Percentiles rank a stretch among this genome's conserved stretches.
Conservation (phyloP, 257 asterid species). For the Solanum peruvianum region DNA sequence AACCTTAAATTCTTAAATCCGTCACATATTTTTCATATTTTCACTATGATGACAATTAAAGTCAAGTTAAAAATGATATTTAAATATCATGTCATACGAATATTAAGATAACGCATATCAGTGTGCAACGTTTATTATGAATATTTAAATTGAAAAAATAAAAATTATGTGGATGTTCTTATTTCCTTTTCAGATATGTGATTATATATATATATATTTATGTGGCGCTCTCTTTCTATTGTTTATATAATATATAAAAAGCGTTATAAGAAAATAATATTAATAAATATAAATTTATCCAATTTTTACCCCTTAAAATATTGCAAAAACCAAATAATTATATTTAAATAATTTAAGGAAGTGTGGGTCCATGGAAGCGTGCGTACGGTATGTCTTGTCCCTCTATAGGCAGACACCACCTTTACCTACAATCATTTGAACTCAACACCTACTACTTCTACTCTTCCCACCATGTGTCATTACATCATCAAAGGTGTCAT, state of each 20-base stretch:
- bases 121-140: background rate
- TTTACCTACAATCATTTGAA: background rate
- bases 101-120: too few species aligned
- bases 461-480: background rate
- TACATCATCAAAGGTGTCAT: background rate
- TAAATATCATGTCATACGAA: too few species aligned
- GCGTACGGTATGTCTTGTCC: background rate
- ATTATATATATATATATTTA: background rate
- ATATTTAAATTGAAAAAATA: too few species aligned
- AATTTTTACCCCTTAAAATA: background rate
- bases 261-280: background rate
- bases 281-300: background rate
- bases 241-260: too few species aligned
- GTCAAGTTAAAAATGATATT: too few species aligned
- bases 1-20: too few species aligned
- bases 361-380: background rate
- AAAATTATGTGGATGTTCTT: too few species aligned
- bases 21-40: too few species aligned
- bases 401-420: background rate
- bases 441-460: background rate
- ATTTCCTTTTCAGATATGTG: background rate
- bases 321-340: too few species aligned
- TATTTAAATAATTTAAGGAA: too few species aligned
- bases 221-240: background rate
- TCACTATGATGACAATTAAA: too few species aligned